A percentile compares a stretch with the other conserved stretches of the same genome.
Evolutionary conservation across 148 eudicot species (phyloP).

Genomic region (Cornus florida): DNA sequence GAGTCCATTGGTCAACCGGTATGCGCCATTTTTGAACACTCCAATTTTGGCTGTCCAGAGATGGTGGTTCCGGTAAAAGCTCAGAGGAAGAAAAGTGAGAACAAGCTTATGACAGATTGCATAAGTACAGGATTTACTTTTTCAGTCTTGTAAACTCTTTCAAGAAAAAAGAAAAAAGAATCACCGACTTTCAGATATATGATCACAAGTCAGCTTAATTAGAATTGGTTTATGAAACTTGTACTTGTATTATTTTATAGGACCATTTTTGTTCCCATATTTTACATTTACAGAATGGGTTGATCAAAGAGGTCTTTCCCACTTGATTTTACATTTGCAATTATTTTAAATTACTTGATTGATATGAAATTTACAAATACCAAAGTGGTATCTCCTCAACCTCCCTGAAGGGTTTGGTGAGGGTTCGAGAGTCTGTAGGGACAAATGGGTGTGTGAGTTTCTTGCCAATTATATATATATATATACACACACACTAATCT

Average conservation of each 20-base stretch:
- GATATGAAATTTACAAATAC: background rate
- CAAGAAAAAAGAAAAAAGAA: background rate
- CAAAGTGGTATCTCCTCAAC: too few relatives aligned
- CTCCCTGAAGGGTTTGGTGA: too few relatives aligned
- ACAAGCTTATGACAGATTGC: background rate
- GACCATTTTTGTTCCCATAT: background rate
- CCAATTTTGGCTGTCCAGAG: constrained; percentile 69
- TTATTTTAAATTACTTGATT: background rate
- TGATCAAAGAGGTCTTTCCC: background rate
- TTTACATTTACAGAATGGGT: background rate
- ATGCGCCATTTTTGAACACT: constrained; percentile 80
- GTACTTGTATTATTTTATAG: background rate
- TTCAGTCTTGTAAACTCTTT: background rate
- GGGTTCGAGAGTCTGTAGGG: too few relatives aligned
- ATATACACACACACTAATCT: too few relatives aligned
- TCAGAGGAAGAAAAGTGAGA: background rate
- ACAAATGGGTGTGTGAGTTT: too few relatives aligned
- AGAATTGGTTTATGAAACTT: background rate
- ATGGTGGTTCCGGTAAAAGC: constrained; percentile 83
- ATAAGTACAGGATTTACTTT: background rate
- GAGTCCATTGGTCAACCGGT: constrained; percentile 62
- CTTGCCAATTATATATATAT: too few relatives aligned
- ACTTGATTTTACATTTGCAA: background rate
- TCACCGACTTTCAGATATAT: background rate
- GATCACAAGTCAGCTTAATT: background rate